Evolutionary conservation across 352 stramenopile genomes (phyloP).

Genomic region (Phytophthora constricta): DNA sequence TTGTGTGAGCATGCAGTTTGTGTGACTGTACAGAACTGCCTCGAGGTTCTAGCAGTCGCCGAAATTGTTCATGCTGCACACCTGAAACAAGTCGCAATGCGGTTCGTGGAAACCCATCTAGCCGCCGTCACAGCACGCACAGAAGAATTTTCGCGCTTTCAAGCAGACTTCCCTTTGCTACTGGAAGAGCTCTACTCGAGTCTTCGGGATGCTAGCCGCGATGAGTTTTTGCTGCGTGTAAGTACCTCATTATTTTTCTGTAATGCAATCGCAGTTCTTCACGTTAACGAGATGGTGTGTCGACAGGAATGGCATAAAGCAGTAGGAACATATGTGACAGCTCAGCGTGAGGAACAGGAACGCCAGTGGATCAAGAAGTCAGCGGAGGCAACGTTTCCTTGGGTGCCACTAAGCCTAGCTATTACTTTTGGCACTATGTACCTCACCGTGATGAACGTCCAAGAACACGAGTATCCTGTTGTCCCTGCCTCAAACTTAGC

Average conservation of each 20-base stretch:
- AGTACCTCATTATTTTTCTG: slow-evolving; percentile 10
- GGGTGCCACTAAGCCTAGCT: slow-evolving; percentile 55
- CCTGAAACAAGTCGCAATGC: slow-evolving; percentile 60
- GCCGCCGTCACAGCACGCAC: slow-evolving; percentile 29
- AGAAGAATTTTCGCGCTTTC: slow-evolving; percentile 41
- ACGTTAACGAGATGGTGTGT: slow-evolving; percentile 6
- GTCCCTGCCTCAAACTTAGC: slow-evolving; percentile 65
- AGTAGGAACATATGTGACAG: slow-evolving; percentile 27
- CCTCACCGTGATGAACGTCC: slow-evolving; percentile 54
- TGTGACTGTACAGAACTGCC: slow-evolving; percentile 54
- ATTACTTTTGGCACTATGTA: slow-evolving; percentile 65
- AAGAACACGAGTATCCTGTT: slow-evolving; percentile 51
- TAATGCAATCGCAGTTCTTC: not conserved
- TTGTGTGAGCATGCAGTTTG: slow-evolving; percentile 60
- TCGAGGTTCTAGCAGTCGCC: slow-evolving; percentile 67
- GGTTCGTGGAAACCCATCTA: slow-evolving; percentile 43
- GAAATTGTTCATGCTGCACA: slow-evolving; percentile 64
- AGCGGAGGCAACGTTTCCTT: slow-evolving; percentile 47
- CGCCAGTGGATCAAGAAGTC: slow-evolving; percentile 36
- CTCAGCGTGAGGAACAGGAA: slow-evolving; percentile 39
- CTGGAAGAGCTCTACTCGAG: slow-evolving; percentile 51
- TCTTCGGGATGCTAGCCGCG: slow-evolving; percentile 33
- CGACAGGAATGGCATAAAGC: slow-evolving; percentile 53
- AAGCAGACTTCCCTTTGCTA: slow-evolving; percentile 46
- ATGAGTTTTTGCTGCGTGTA: slow-evolving; percentile 45